Evolutionary conservation across 1,284 basidiomycete species (phyloP).

Genomic region (Quambalaria eucalypti): DNA sequence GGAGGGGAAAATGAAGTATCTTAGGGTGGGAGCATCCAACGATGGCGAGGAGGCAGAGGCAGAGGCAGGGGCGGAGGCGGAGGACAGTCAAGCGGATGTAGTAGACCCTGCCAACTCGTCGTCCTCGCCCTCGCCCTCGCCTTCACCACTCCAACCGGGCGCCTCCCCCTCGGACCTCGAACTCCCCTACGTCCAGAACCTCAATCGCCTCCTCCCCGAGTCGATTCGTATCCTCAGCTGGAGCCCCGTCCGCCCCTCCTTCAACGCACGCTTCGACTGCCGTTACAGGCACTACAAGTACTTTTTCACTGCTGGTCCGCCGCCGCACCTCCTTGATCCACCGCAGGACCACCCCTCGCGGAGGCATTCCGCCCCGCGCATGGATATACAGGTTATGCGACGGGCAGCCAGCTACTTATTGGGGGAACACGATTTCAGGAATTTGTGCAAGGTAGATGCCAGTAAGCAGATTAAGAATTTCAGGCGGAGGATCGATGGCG

Average conservation of each 20-base stretch:
- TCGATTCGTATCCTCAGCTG: constrained; percentile 88
- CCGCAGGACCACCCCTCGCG: neutral
- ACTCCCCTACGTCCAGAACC: constrained; percentile 66
- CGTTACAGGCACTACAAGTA: constrained; percentile 90
- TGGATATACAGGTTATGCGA: constrained; percentile 58
- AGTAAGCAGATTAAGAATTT: constrained; percentile 83
- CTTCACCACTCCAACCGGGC: neutral
- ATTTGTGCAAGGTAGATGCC: constrained; percentile 89
- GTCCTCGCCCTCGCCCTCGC: neutral
- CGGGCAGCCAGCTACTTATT: constrained; percentile 64
- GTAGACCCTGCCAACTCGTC: constrained; percentile 9
- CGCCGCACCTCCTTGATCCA: constrained; percentile 14
- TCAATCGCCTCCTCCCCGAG: constrained; percentile 82
- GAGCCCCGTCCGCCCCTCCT: constrained; percentile 73
- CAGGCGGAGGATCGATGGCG: constrained; percentile 58
- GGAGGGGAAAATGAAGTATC: neutral
- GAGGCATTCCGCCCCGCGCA: constrained; percentile 6
- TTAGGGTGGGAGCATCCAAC: neutral
- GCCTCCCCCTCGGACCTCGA: constrained; percentile 49
- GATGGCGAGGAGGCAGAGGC: neutral
- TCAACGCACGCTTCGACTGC: constrained; percentile 85
- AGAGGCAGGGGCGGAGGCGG: constrained; percentile 15
- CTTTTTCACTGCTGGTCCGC: constrained; percentile 55
- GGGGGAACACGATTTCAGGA: constrained; percentile 91
- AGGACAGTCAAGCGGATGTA: constrained; percentile 14